Evolutionary conservation across 139 green algal species (phyloP), one percentile per base, ranked within the genome.

Genomic region (Tetradesmus obliquus): DNA sequence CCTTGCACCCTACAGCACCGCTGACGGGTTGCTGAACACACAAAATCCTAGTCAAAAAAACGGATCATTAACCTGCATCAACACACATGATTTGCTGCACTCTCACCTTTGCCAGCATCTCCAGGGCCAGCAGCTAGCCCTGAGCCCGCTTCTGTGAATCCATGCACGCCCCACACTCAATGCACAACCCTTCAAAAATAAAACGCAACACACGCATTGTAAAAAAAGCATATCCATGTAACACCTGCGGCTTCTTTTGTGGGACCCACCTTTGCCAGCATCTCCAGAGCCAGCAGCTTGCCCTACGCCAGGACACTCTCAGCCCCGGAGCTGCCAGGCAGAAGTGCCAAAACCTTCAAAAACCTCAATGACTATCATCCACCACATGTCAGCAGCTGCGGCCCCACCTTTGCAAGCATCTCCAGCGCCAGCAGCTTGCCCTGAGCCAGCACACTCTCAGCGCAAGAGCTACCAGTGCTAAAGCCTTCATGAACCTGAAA

Each of bases 341-440:
- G 32, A 45, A 45, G 32, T 45, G 32, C 32, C 32, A 45, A 45
- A 45, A 45, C 32, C 32, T 45, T 45, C 32, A 45, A 45, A 45
- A 45, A 45, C 32, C 32, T 45, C 32, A 45, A 45, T 45, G 32
- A 45, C 32, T 45, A 45, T 45, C 32, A 45, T 45, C 32, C 32
- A 45, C 32, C 32, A 45, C 32, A 45, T 45, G 32, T 45, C 32
- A 45, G 32, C 32, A 45, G 32, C 32, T 45, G 32, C 32, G 32
- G 32, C 32, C 32, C 32, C 57, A 98, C 95, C 80, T 97, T 97
- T 69, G 98, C 97, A 45, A 99, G 94, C 91, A 99, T 95, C 93
- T 99, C 98, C 86, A 99, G 93, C 0, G 98, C 96, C 88, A 99
- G 94, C 89, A 99, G 94, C 95, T 99, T 99, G 62, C 97, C 97